Conservation (phyloP, 2,329 filamentous ascomycete species). For the Penicillium sp. region DNA sequence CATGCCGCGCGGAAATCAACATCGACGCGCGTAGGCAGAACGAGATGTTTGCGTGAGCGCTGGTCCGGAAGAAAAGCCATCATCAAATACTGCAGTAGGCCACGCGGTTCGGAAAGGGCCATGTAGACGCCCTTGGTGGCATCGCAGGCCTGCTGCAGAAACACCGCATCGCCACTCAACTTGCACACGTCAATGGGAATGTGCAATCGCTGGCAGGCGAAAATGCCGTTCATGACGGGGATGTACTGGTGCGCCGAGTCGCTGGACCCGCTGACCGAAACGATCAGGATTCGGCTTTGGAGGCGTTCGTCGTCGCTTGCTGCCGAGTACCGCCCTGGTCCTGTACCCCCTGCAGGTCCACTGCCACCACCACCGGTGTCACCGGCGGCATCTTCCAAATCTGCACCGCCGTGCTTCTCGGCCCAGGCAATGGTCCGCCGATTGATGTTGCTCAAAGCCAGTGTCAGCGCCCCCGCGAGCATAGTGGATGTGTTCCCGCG, state of each 20-base stretch:
- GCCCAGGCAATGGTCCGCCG: constrained; percentile 64
- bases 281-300: constrained; percentile 76
- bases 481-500: constrained; percentile 66
- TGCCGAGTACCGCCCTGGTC: constrained; percentile 18
- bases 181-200: constrained; percentile 92
- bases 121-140: constrained; percentile 66
- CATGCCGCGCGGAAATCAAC: constrained; percentile 98
- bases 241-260: constrained; percentile 89
- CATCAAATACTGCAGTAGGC: constrained; percentile 88
- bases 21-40: constrained; percentile 72
- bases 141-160: constrained; percentile 84
- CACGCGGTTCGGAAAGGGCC: constrained; percentile 57
- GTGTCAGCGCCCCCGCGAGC: constrained; percentile 82
- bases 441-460: constrained; percentile 86
- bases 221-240: constrained; percentile 96
- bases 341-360: constrained; percentile 26
- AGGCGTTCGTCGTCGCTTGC: constrained; percentile 42
- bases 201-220: constrained; percentile 80
- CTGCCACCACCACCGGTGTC: constrained; percentile 19
- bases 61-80: constrained; percentile 80
- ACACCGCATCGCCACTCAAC: constrained; percentile 77
- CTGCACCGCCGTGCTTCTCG: constrained; percentile 48
- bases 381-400: constrained; percentile 33
- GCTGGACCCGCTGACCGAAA: constrained; percentile 85
- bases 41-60: constrained; percentile 57